phyloP scores from a whole-genome alignment of 2,329 filamentous ascomycete genomes.

The Fusarium sp. region DNA sequence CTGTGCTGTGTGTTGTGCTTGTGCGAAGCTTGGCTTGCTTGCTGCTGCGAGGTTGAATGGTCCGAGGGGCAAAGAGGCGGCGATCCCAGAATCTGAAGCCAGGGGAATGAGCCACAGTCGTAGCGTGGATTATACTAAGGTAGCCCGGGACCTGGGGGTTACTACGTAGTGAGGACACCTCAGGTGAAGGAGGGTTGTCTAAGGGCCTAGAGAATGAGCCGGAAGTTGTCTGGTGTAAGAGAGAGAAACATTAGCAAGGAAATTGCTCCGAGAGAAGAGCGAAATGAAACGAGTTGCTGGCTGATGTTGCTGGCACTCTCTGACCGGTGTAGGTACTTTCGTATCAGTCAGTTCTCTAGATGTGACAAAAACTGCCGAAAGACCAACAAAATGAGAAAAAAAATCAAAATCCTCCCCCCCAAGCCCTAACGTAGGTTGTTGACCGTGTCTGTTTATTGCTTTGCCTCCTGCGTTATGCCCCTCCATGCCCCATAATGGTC shows the following conservation, averaged over 20 bases:
- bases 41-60: neutral
- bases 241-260: neutral
- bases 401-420: neutral
- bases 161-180: neutral
- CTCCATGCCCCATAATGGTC: conserved; percentile 21
- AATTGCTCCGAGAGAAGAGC: neutral
- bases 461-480: conserved; percentile 8
- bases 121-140: neutral
- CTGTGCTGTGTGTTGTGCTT: neutral
- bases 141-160: conserved; percentile 4
- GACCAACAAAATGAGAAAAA: neutral
- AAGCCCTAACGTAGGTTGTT: conserved; percentile 16
- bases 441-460: neutral
- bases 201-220: conserved; percentile 9
- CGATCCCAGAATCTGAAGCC: conserved; percentile 12
- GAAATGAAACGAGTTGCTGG: neutral
- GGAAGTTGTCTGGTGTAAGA: neutral
- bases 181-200: conserved; percentile 14
- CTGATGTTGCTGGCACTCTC: neutral
- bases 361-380: neutral
- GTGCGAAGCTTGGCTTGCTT: neutral
- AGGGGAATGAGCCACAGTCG: conserved; percentile 24
- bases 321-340: neutral
- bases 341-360: neutral
- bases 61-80: conserved; percentile 8